Base-by-base conservation (phyloP, 805 yeast genomes). In the Sugiyamaella mastotermitis region DNA sequence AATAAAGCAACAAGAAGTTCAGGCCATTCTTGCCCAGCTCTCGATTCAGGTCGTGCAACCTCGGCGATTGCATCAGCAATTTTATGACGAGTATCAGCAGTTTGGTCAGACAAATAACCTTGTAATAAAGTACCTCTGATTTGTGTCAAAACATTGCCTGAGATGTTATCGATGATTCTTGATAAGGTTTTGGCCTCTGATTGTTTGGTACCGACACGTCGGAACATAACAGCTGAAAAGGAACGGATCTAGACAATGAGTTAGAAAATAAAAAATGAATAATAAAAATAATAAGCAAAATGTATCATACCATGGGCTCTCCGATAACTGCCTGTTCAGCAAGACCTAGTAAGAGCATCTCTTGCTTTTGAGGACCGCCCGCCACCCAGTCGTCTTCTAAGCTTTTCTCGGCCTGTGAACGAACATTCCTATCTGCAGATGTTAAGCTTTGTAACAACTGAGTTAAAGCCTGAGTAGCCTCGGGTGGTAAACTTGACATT, bases 51-150 rank as follows among this genome's bases (percentile, higher is more conserved):
- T 52, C 80, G 78, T 1, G 96, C 94, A 32, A 90, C 76, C 61
- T 88, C 97, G 1, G 97, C 84, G 33, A 92, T 81, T 6, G 95
- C 94, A 66, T 92, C 98, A 2, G 96, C 80, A 34, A 92, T 66
- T 56, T 90, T 92, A 60, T 90, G 96, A 57, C 97, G 78, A 22
- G 86, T 86, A 46, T 74, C 76, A 45, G 76, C 76, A n/a, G 82
- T 65, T 56, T 80, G 85, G 43, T 71, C 79, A 3, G 74, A 57
- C 21, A 54, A 43, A 52, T 90, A 85, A 11, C 96, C 97, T 42
- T 72, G 72, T 48, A 88, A 67, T 26, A 90, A 70, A 16, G 76
- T 67, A 13, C 65, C 50, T 48, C 94, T 76, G 36, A 90, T 76
- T 53, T 80, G 82, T 26, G 53, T 58, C 42, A 76, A 69, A 2